Evolutionary conservation across 176 grass and related monocot genomes (phyloP).

Genomic region (Triticum urartu): DNA sequence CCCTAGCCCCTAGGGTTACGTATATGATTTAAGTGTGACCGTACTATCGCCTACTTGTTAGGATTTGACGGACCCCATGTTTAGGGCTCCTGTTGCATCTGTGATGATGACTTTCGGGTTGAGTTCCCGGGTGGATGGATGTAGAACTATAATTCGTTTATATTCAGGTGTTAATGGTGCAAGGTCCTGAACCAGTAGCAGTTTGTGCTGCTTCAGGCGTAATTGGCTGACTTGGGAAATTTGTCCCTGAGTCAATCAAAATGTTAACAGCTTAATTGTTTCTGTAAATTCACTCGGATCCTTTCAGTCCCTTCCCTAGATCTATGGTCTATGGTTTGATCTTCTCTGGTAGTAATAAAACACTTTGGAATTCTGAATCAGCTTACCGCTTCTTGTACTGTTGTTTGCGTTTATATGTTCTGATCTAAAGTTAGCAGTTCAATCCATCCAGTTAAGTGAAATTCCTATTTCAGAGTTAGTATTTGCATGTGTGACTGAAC

Average conservation of each 20-base stretch:
- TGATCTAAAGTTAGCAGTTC: neutral
- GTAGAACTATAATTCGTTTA: neutral
- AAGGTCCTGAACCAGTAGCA: neutral
- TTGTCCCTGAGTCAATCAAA: neutral
- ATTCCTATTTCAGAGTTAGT: neutral
- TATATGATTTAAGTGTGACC: neutral
- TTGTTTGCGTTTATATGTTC: neutral
- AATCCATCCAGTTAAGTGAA: neutral
- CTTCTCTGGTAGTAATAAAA: neutral
- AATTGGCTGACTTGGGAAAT: neutral
- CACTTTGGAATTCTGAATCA: neutral
- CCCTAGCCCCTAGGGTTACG: neutral
- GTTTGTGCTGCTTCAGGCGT: neutral
- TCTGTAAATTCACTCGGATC: neutral
- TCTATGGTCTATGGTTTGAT: neutral
- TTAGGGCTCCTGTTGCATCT: neutral
- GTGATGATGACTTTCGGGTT: neutral
- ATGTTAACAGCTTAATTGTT: neutral
- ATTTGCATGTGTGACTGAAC: neutral
- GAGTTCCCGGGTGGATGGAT: neutral
- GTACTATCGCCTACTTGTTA: neutral
- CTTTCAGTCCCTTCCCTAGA: neutral
- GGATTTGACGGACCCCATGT: neutral
- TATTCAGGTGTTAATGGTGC: neutral
- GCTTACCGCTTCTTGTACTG: neutral